phyloP scores from a whole-genome alignment of 129 eudicot species.

The Chrysanthemum lavandulifolium region DNA sequence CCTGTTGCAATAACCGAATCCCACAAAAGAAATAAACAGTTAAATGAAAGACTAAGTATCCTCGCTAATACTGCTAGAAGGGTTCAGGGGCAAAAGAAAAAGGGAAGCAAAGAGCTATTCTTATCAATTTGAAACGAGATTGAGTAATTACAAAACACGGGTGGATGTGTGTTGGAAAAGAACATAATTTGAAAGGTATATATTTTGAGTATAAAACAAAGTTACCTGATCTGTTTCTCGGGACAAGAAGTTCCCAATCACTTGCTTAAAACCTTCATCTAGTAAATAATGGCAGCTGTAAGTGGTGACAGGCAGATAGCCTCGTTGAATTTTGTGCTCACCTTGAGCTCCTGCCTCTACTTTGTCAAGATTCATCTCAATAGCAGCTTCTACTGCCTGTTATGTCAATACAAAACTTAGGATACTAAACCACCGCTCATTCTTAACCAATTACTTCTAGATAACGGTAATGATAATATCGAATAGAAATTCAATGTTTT shows the following conservation, averaged over 20 bases:
- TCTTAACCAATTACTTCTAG: no score
- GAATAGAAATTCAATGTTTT: no score
- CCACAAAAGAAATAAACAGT: slow-evolving; percentile 11
- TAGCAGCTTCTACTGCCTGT: slow-evolving; percentile 98
- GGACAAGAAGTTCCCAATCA: slow-evolving; percentile 65
- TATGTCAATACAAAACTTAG: background rate
- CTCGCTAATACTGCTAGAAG: background rate
- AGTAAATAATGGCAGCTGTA: slow-evolving; percentile 89
- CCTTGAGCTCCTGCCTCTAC: slow-evolving; percentile 99
- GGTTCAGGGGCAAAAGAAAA: background rate
- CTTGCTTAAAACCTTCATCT: slow-evolving; percentile 68
- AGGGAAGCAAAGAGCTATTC: no score
- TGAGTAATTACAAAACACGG: no score
- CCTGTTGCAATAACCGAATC: slow-evolving; percentile 43
- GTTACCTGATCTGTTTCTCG: slow-evolving; percentile 90
- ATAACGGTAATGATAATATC: no score
- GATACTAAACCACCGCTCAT: background rate
- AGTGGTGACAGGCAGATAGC: slow-evolving; percentile 84
- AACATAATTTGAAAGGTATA: background rate
- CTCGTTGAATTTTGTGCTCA: slow-evolving; percentile 94
- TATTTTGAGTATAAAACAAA: background rate
- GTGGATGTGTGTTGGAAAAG: background rate
- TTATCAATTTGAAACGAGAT: no score
- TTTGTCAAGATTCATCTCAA: slow-evolving; percentile 76
- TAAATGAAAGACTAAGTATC: background rate